Percentiles rank a stretch among this genome's conserved stretches.
Conservation (phyloP, 345 rosid species). For the Punica granatum region DNA sequence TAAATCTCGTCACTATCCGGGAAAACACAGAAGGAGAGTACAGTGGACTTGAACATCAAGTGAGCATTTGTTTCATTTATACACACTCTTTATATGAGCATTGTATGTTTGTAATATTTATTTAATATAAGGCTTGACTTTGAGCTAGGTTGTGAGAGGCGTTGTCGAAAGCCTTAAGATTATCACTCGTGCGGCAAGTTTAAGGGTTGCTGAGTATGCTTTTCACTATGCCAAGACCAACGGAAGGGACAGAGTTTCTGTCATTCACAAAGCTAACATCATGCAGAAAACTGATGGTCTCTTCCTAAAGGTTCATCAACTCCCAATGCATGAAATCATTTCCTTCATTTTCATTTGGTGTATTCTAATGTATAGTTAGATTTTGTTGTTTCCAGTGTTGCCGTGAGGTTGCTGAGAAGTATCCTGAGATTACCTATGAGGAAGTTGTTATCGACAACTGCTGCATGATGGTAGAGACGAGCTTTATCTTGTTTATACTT, state of each 20-base stretch:
- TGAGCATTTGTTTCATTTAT: slow-evolving; percentile 22
- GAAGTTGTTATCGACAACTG: slow-evolving; percentile 99
- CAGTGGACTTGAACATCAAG: slow-evolving; percentile 99
- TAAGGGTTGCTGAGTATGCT: slow-evolving; percentile 99
- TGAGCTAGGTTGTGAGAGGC: slow-evolving; percentile 90
- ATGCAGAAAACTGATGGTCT: slow-evolving; percentile 99
- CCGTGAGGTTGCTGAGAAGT: slow-evolving; percentile 98
- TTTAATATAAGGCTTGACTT: neutral
- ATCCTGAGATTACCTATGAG: slow-evolving; percentile 88
- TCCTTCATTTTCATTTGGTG: neutral
- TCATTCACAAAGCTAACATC: slow-evolving; percentile 95
- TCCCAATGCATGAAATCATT: neutral
- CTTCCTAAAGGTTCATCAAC: slow-evolving; percentile 68
- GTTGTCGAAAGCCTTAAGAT: slow-evolving; percentile 98
- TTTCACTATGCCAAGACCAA: slow-evolving; percentile 94
- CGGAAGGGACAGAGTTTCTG: slow-evolving; percentile 96
- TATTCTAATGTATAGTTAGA: neutral
- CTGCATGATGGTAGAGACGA: slow-evolving; percentile 84
- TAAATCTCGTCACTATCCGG: slow-evolving; percentile 86
- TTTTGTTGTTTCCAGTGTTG: slow-evolving; percentile 61
- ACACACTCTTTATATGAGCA: neutral
- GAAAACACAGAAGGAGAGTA: slow-evolving; percentile 99
- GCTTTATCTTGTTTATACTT: neutral
- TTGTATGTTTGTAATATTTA: neutral
- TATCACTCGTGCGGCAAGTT: slow-evolving; percentile 94